Evolutionary conservation across 2,329 filamentous ascomycete genomes (phyloP), one percentile per base, ranked within the genome.

Genomic region (Sclerotinia borealis): DNA sequence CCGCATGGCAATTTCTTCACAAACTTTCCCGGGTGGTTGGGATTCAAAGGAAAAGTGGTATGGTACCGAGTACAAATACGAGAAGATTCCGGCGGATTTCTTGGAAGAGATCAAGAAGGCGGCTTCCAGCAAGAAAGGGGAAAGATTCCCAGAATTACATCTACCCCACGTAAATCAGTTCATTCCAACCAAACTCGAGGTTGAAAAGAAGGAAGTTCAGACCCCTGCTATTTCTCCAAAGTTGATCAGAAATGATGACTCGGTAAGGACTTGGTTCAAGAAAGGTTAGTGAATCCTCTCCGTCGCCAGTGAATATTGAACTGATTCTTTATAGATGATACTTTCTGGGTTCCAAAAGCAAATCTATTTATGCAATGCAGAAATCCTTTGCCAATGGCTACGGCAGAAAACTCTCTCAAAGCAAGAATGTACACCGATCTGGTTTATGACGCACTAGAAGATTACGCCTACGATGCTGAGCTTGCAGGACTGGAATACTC

Each of bases 331-430:
- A 10, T 17, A 62, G 95, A 99, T 72, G 95, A 99, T 71, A 92
- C 88, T 0, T 99, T 98, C 77, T 98, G 93, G 93, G 95, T 98
- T 11, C 95, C 95, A 10, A 96, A 96, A 76, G 95, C 91, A 4
- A 95, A 92, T 64, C 80, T 98, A 22, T 85, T 92, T 68, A 85
- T 96, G 67, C 91, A 88, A 69, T 82, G 96, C 68, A 85, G 88
- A 70, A 96, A 88, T 64, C 90, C 92, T 0, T 77, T 96, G 51
- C 86, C 90, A n/a, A 87, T 86, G 74, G 84, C 90, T 1, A 92
- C 90, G 5, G 90, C 92, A 1, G 87, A 89, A 63, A 93, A 90
- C 66, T 81, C 85, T 37, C 86, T 96, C 65, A 92, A 95, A 73
- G 85, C 89, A 2, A 86, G 85, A 63, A 77, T 99, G 6, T 97